These are phyloP conservation scores for Collybia sp. DNA, from an alignment of 768 basidiomycete genomes.

Conservation along the genomic window DNA sequence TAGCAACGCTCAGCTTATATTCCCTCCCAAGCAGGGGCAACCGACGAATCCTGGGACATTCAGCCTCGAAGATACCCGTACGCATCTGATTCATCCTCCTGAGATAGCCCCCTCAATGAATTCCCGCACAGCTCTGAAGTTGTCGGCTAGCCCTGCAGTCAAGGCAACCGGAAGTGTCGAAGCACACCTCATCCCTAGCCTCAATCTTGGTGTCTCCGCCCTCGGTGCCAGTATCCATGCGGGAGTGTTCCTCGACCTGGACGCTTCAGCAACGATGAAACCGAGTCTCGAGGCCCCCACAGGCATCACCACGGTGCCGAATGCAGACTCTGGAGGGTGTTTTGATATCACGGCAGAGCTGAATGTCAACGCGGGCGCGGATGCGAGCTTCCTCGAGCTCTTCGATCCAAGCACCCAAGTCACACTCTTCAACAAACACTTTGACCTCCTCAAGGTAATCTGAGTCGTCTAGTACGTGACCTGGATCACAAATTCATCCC, in stretches of 20 bases:
- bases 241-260: conserved; percentile 36
- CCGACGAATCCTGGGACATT: conserved; percentile 21
- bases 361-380: too few species aligned
- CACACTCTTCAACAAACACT: too few species aligned
- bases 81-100: conserved; percentile 7
- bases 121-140: conserved; percentile 28
- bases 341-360: too few species aligned
- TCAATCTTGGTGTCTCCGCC: conserved; percentile 41
- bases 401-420: too few species aligned
- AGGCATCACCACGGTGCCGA: too few species aligned
- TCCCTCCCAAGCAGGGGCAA: conserved; percentile 29
- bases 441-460: too few species aligned
- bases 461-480: too few species aligned
- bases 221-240: conserved; percentile 30
- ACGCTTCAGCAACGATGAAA: conserved; percentile 27
- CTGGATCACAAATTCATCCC: too few species aligned
- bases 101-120: neutral
- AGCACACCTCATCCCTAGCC: conserved; percentile 44
- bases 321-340: too few species aligned
- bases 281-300: conserved; percentile 17
- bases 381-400: too few species aligned
- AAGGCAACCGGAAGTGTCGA: conserved; percentile 34
- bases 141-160: conserved; percentile 35
- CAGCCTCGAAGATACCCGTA: conserved; percentile 36
- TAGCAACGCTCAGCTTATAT: conserved; percentile 33